A percentile compares a stretch with the other conserved stretches of the same genome.
Evolutionary conservation across 345 rosid species (phyloP).

Genomic region (Erodium maritimum): DNA sequence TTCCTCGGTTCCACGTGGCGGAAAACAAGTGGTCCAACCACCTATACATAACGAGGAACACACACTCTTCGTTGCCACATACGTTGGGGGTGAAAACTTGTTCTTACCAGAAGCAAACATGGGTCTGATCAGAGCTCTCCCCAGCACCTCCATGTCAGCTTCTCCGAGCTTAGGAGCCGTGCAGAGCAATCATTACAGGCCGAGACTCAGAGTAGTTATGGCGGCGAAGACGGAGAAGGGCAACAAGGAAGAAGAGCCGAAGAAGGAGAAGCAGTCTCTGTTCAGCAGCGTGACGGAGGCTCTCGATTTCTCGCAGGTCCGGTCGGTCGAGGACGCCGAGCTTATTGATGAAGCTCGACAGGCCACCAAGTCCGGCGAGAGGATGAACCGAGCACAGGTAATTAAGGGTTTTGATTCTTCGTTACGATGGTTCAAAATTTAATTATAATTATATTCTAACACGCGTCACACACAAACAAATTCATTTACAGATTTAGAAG

Average conservation of each 20-base stretch:
- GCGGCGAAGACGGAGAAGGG: constrained; percentile 28
- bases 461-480: no score
- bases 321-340: constrained; percentile 66
- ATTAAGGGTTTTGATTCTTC: background rate
- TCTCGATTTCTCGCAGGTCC: constrained; percentile 69
- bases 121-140: background rate
- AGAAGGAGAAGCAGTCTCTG: constrained; percentile 48
- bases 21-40: background rate
- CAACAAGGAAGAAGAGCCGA: constrained; percentile 18
- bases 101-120: background rate
- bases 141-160: background rate
- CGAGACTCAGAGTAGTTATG: background rate
- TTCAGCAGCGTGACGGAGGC: constrained; percentile 61
- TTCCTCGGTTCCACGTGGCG: background rate
- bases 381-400: constrained; percentile 67
- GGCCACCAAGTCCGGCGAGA: constrained; percentile 54
- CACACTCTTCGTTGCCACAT: background rate
- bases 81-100: no score
- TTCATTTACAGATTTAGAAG: no score
- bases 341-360: constrained; percentile 68
- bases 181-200: background rate
- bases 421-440: no score
- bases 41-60: background rate
- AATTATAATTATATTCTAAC: no score
- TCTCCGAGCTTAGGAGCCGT: background rate